Base-by-base conservation (phyloP, 2,329 filamentous ascomycete species). In the Gaeumannomyces tritici region DNA sequence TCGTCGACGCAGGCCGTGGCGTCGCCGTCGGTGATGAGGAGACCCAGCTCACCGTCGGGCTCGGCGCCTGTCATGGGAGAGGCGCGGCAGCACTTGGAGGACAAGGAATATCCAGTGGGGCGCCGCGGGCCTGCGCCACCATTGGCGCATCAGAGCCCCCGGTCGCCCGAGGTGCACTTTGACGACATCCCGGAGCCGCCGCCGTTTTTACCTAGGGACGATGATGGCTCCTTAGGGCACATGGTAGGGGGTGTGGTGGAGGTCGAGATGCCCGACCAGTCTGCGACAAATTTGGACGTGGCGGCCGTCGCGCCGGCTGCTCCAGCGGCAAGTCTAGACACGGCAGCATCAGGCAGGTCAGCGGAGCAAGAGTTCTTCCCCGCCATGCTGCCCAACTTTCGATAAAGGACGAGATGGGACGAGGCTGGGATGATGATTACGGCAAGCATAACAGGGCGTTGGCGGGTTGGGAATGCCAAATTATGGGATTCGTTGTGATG, bases 51-150 rank as follows among this genome's bases (percentile, higher is more conserved):
- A n/a, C n/a, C 42, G 1, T 51, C 42, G 21, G 42, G 21, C 42
- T 51, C 42, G 18, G 42, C 21, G 42, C 42, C 42, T 21, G 21
- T 6, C 6, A 9, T 51, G 21, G 42, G n/a, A 47, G 18, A 47
- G 18, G n/a, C 42, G 18, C 55, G 24, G 4, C 58, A n/a, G 33
- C 58, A 28, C n/a, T 12, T 54, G n/a, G 58, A 60, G 35, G 58
- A 60, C n/a, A 42, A 60, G 24, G 58, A 35, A 35, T 15, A n/a
- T 9, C 11, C 47, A 18, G 33, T 29, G 58, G 58, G 80, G 65
- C 77, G 76, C 63, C 83, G 80, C 67, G 77, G 83, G 61, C 74
- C 77, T 61, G 81, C 81, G 9, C 84, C 84, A 2, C 72, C 74
- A 13, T 83, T 84, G 1, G 70, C 75, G 12, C 75, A 80, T 65